A percentile compares a stretch with the other conserved stretches of the same genome.
phyloP scores from a whole-genome alignment of 2,329 filamentous ascomycete genomes.

The Spiromastix sp. region DNA sequence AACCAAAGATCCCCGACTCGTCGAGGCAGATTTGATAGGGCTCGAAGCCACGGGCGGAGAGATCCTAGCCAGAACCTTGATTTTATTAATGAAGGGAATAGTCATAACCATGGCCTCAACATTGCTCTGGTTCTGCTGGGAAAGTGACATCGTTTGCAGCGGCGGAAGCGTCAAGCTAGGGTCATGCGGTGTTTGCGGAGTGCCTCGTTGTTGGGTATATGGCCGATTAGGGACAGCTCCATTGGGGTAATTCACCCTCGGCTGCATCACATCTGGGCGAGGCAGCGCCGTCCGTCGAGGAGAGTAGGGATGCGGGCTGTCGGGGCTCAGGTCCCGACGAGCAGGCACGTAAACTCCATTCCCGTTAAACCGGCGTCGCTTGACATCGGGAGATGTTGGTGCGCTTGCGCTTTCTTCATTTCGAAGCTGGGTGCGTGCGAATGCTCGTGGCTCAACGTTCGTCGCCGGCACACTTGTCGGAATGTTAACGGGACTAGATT shows the following conservation, averaged over 20 bases:
- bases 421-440: constrained; percentile 12
- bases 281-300: constrained; percentile 33
- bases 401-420: constrained; percentile 21
- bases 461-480: constrained; percentile 4
- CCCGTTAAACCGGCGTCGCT: constrained; percentile 52
- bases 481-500: constrained; percentile 18
- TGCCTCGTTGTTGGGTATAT: constrained; percentile 13
- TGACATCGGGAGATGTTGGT: constrained; percentile 45
- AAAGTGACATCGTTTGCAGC: constrained; percentile 34
- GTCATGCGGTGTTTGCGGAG: constrained; percentile 31
- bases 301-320: constrained; percentile 33
- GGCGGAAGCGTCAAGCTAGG: constrained; percentile 44
- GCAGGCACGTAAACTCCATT: constrained; percentile 30
- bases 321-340: constrained; percentile 27
- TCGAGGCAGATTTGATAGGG: constrained; percentile 20
- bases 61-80: constrained; percentile 65
- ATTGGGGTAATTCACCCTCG: constrained; percentile 36
- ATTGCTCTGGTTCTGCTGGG: constrained; percentile 31
- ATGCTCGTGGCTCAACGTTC: background rate
- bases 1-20: constrained; percentile 64
- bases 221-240: constrained; percentile 40
- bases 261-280: constrained; percentile 23
- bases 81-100: constrained; percentile 64
- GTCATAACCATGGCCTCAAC: constrained; percentile 64
- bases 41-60: constrained; percentile 51